Evolutionary conservation across 257 asterid species (phyloP).

Genomic region (Nicotiana obtusifolia): DNA sequence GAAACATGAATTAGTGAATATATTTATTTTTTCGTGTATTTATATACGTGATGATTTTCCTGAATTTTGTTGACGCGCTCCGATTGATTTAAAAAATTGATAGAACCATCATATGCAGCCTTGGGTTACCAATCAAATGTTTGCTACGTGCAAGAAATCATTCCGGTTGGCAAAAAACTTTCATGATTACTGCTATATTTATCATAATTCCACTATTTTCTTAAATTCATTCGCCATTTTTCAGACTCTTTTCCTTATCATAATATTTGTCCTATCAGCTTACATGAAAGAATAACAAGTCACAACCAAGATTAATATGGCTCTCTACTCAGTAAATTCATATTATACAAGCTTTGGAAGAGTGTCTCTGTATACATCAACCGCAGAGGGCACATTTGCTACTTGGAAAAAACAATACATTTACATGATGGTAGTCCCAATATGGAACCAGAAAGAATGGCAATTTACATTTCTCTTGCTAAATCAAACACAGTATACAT

Average conservation of each 20-base stretch:
- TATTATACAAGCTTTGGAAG: not conserved
- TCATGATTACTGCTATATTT: too few relatives aligned
- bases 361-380: not conserved
- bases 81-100: too few relatives aligned
- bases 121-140: too few relatives aligned
- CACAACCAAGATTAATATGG: not conserved
- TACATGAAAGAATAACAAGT: not conserved
- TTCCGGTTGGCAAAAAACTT: too few relatives aligned
- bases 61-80: too few relatives aligned
- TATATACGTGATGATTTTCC: too few relatives aligned
- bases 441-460: conserved; percentile 1
- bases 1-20: too few relatives aligned
- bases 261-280: not conserved
- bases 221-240: too few relatives aligned
- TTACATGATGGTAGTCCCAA: conserved; percentile 5
- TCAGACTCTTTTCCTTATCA: not conserved
- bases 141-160: too few relatives aligned
- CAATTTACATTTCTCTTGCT: conserved; percentile 4
- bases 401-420: not conserved
- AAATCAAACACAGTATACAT: conserved; percentile 6
- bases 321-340: not conserved
- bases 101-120: too few relatives aligned
- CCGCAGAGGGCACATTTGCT: not conserved
- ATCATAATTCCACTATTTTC: not conserved
- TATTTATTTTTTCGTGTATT: too few relatives aligned